Evolutionary conservation across 2,329 filamentous ascomycete species (phyloP), one percentile per base, ranked within the genome.

Genomic region (Lasiodiplodia gonubiensis): DNA sequence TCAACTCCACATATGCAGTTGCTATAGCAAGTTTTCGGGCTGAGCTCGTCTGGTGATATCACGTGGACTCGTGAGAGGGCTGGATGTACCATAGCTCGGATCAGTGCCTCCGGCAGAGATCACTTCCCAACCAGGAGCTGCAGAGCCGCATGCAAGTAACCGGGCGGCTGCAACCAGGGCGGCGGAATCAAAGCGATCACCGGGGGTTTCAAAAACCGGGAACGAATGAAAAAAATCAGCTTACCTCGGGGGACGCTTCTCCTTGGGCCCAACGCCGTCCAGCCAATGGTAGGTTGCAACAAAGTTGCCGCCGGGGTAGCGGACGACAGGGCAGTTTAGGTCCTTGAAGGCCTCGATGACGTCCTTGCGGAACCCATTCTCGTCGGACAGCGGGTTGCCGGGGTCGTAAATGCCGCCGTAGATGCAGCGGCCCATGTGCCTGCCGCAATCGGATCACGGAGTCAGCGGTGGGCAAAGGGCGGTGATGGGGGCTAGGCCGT

Each of bases 351-450:
- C 89, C 51, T 87, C 85, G 27, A 95, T 86, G 51, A 95, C 92
- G 79, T 95, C 92, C 71, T 85, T 92, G 48, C 92, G 89, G 80
- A 92, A 94, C 51, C 92, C 92, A 70, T 91, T 83, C 65, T 87
- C 83, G 72, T 94, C 91, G 2, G 90, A 89, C n/a, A 93, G 84
- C 3, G 88, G 80, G 76, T 89, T 93, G 39, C 85, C 86, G 1
- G 91, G 92, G 72, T 94, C 92, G 79, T 93, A 94, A 75, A 95
- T 90, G 70, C 92, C 92, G 70, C 91, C 91, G 77, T 95, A 94
- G 75, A 95, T 93, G 82, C 92, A 95, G 69, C 92, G 88, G 73
- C 92, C 92, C 92, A 95, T 95, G 79, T 95, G 92, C 73, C 90
- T 92, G 71, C 37, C 14, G 66, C 30, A 21, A 39, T 35, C n/a